Conservation (phyloP, 768 basidiomycete genomes). For the Pleurotus platypus region DNA sequence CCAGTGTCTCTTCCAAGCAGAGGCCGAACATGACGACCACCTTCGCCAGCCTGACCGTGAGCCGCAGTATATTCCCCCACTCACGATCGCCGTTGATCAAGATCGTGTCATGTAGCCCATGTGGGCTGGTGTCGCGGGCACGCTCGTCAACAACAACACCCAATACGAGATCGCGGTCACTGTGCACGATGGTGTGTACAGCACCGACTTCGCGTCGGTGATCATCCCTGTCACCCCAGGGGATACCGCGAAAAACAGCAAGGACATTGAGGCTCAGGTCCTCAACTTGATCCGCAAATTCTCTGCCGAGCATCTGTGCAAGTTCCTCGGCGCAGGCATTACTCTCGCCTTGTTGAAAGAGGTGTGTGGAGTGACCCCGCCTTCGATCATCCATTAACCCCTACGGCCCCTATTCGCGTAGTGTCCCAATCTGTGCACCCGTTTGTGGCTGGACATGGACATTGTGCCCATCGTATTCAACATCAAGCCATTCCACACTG, state of each 20-base stretch:
- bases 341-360: conserved; percentile 69
- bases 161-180: conserved; percentile 73
- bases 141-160: conserved; percentile 52
- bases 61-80: conserved; percentile 20
- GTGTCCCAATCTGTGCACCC: conserved; percentile 81
- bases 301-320: conserved; percentile 74
- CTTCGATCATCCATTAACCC: conserved; percentile 13
- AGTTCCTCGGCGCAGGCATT: conserved; percentile 82
- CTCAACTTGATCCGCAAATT: conserved; percentile 67
- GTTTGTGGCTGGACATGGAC: conserved; percentile 79
- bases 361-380: conserved; percentile 30
- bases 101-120: conserved; percentile 54
- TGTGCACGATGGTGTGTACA: conserved; percentile 83
- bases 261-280: conserved; percentile 61
- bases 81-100: conserved; percentile 16
- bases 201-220: conserved; percentile 69
- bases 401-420: conserved; percentile 25
- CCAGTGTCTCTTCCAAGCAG: conserved; percentile 36
- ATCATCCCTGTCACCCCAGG: conserved; percentile 48
- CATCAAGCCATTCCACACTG: conserved; percentile 80
- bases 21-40: conserved; percentile 51
- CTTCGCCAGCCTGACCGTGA: conserved; percentile 65
- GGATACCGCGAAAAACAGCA: conserved; percentile 51
- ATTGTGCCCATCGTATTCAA: conserved; percentile 85
- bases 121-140: conserved; percentile 82